Percentiles rank a stretch among this genome's conserved stretches.
Evolutionary conservation across 1,284 basidiomycete species (phyloP).

Genomic region (Cutaneotrichosporon sp.): DNA sequence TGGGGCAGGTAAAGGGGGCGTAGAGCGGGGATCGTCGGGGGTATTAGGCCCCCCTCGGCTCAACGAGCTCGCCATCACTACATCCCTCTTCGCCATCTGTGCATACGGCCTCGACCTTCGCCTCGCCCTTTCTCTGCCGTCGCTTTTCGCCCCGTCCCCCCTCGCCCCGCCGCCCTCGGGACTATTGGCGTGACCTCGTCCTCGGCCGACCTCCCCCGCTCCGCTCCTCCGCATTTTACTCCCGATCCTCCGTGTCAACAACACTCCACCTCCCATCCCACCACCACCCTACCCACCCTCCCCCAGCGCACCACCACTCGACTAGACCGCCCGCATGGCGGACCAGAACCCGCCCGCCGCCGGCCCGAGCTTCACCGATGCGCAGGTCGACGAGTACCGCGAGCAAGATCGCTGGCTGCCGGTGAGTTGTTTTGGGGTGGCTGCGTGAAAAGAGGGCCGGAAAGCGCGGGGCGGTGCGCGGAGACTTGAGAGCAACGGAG

Average conservation of each 20-base stretch:
- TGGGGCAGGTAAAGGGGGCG: not conserved
- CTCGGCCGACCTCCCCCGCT: not conserved
- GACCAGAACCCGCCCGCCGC: constrained; percentile 14
- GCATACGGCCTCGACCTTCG: constrained; percentile 4
- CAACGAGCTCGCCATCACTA: not conserved
- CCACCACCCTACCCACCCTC: not conserved
- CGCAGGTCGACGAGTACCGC: constrained; percentile 86
- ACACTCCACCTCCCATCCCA: not conserved
- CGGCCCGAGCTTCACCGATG: constrained; percentile 67
- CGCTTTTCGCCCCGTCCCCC: not conserved
- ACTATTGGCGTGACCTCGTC: not conserved
- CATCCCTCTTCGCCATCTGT: constrained; percentile 6
- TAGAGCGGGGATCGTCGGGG: not conserved
- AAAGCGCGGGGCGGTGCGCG: not conserved
- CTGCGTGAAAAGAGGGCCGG: not conserved
- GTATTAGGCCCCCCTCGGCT: not conserved
- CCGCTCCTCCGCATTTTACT: not conserved
- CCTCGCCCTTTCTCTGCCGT: not conserved
- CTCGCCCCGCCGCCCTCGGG: not conserved
- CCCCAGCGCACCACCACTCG: not conserved
- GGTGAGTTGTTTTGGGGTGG: constrained; percentile 58
- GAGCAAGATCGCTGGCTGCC: constrained; percentile 90
- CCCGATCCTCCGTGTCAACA: not conserved
- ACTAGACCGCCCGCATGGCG: constrained; percentile 11
- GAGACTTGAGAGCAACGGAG: not conserved